Evolutionary conservation across 345 rosid genomes (phyloP).

Genomic region (Cardiospermum halicacabum): DNA sequence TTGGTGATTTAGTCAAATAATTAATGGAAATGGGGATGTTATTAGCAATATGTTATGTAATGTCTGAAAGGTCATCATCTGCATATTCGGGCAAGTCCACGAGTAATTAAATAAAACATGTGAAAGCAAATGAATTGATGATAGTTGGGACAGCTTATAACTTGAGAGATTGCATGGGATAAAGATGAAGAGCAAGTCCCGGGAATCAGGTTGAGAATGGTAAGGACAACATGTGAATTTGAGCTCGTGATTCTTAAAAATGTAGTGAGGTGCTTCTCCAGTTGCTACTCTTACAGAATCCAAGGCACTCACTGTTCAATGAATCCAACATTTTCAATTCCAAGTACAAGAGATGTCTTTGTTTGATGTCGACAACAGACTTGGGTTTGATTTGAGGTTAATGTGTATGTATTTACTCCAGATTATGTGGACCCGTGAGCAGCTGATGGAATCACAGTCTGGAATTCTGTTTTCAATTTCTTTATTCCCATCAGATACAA

Average conservation of each 20-base stretch:
- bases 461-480: background rate
- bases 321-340: too few relatives aligned
- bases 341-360: too few relatives aligned
- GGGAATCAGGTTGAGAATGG: conserved; percentile 32
- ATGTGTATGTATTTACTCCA: background rate
- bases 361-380: too few relatives aligned
- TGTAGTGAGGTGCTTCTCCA: conserved; percentile 26
- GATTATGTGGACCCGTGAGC: conserved; percentile 8
- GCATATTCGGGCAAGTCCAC: background rate
- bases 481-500: background rate
- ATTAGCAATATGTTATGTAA: too few relatives aligned
- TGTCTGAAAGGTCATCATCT: too few relatives aligned
- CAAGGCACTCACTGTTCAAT: conserved; percentile 11
- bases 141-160: conserved; percentile 5
- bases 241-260: conserved; percentile 37
- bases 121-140: conserved; percentile 3
- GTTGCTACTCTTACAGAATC: conserved; percentile 21
- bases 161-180: conserved; percentile 26
- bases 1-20: too few relatives aligned
- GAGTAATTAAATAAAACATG: conserved; percentile 2
- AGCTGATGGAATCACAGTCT: background rate
- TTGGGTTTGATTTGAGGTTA: too few relatives aligned
- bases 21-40: too few relatives aligned
- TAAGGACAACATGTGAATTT: conserved; percentile 32
- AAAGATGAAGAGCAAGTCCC: conserved; percentile 27